Conservation (phyloP, 1,284 basidiomycete species). For the Cystobasidium sp. region DNA sequence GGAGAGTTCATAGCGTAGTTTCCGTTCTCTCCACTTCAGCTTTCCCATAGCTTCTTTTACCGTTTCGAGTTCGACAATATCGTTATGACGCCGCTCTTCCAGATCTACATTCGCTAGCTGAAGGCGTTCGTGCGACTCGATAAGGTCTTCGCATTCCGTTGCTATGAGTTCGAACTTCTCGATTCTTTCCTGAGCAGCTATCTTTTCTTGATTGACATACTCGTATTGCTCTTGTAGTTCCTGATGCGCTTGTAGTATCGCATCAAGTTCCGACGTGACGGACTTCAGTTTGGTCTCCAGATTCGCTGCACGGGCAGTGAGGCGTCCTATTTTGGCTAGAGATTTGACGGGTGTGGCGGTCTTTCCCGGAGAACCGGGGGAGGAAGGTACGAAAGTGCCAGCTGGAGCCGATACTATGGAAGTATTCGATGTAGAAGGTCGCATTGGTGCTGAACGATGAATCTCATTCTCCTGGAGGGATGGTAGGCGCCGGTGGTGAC, state of each 20-base stretch:
- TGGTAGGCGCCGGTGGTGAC: slow-evolving; percentile 3
- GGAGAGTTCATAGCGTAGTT: slow-evolving; percentile 15
- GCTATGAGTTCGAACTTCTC: slow-evolving; percentile 30
- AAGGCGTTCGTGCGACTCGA: slow-evolving; percentile 9
- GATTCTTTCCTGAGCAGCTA: not conserved
- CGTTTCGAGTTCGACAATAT: slow-evolving; percentile 13
- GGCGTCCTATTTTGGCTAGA: slow-evolving; percentile 32
- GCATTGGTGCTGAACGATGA: slow-evolving; percentile 33
- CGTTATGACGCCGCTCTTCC: not conserved
- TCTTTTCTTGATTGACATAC: not conserved
- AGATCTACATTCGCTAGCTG: not conserved
- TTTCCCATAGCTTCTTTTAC: slow-evolving; percentile 6
- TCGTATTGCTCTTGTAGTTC: slow-evolving; percentile 25
- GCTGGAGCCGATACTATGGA: slow-evolving; percentile 2
- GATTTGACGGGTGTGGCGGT: slow-evolving; percentile 19
- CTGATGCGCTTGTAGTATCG: slow-evolving; percentile 1
- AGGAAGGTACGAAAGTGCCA: not conserved
- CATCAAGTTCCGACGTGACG: not conserved
- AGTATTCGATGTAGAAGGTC: slow-evolving; percentile 3
- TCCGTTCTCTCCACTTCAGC: slow-evolving; percentile 18
- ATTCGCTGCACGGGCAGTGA: slow-evolving; percentile 21
- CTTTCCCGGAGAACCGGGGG: not conserved
- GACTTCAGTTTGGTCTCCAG: slow-evolving; percentile 23
- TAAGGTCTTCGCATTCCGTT: slow-evolving; percentile 23
- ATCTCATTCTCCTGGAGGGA: slow-evolving; percentile 2